These are phyloP conservation scores for Arthrobotrys entomopaga DNA, from an alignment of 2,329 filamentous ascomycete genomes.

Conservation along the genomic window DNA sequence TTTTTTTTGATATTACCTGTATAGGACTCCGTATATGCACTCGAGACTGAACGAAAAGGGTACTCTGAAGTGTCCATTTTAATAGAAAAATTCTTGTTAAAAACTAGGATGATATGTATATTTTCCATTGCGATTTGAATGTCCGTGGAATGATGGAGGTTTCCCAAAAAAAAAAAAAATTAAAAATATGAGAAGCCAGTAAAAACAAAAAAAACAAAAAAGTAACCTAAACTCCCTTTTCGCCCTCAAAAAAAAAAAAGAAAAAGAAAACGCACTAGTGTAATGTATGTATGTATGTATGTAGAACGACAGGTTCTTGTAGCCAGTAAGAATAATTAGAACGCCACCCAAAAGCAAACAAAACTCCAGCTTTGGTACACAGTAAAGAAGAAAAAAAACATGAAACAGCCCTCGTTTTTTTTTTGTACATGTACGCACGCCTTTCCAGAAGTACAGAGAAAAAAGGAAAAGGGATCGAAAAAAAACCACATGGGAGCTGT, in stretches of 20 bases:
- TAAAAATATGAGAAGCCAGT: conserved; percentile 7
- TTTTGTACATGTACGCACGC: conserved; percentile 39
- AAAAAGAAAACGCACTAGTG: no score
- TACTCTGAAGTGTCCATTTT: neutral
- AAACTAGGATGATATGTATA: no score
- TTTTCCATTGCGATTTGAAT: conserved; percentile 5
- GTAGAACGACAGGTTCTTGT: neutral
- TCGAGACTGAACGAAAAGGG: neutral
- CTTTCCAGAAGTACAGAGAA: conserved; percentile 1
- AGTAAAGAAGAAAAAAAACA: conserved; percentile 14
- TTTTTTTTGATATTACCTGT: no score
- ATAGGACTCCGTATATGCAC: no score
- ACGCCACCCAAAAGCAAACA: conserved; percentile 42
- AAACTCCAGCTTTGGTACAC: conserved; percentile 35
- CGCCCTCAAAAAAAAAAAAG: conserved; percentile 9
- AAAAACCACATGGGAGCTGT: conserved; percentile 48
- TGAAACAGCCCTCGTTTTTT: conserved; percentile 17
- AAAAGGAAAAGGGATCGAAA: conserved; percentile 3
- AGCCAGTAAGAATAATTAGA: conserved; percentile 21
- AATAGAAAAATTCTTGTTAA: neutral
- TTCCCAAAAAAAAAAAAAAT: conserved; percentile 5
- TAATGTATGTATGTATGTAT: no score
- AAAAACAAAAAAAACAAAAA: conserved; percentile 3
- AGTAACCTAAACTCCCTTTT: conserved; percentile 4
- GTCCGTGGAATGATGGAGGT: conserved; percentile 27